Percentiles rank a stretch among this genome's conserved stretches.
Evolutionary conservation across 169 alveolate genomes (phyloP).

Genomic region (Cryptosporidium muris): DNA sequence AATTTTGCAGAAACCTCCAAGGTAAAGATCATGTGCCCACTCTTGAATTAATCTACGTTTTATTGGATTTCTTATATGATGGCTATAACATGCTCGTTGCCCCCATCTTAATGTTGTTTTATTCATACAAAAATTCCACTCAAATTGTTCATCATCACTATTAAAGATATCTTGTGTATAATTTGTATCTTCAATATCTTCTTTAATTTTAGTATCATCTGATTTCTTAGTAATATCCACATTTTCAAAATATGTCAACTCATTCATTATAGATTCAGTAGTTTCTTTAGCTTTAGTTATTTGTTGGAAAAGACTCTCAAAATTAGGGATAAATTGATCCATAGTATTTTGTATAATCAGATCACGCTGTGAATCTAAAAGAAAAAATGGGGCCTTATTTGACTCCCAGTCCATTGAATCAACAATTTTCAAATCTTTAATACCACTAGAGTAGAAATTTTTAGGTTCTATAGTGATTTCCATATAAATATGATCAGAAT

Average conservation of each 20-base stretch:
- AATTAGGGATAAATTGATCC: conserved; percentile 18
- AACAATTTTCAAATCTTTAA: conserved; percentile 5
- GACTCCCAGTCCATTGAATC: background rate
- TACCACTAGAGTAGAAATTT: conserved; percentile 11
- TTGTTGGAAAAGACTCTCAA: conserved; percentile 52
- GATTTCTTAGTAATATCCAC: background rate
- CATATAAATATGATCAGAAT: conserved; percentile 22
- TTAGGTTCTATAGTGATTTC: conserved; percentile 25
- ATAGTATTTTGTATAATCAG: conserved; percentile 6
- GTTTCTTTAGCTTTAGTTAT: conserved; percentile 53
- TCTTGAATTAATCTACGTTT: conserved; percentile 74
- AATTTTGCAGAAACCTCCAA: conserved; percentile 79
- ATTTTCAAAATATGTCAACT: conserved; percentile 18
- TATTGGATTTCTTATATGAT: conserved; percentile 74
- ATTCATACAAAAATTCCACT: background rate
- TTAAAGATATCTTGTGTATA: background rate
- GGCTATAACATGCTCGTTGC: conserved; percentile 74
- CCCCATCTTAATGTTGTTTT: conserved; percentile 58
- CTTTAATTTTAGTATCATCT: background rate
- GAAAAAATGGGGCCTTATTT: conserved; percentile 24
- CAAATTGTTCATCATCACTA: background rate
- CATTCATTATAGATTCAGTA: conserved; percentile 11
- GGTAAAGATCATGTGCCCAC: conserved; percentile 77
- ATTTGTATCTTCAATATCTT: background rate
- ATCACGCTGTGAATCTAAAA: conserved; percentile 32